These are phyloP conservation scores for Penicillium dipodomyicola DNA, from an alignment of 495 filamentous ascomycete species.

Conservation along the genomic window DNA sequence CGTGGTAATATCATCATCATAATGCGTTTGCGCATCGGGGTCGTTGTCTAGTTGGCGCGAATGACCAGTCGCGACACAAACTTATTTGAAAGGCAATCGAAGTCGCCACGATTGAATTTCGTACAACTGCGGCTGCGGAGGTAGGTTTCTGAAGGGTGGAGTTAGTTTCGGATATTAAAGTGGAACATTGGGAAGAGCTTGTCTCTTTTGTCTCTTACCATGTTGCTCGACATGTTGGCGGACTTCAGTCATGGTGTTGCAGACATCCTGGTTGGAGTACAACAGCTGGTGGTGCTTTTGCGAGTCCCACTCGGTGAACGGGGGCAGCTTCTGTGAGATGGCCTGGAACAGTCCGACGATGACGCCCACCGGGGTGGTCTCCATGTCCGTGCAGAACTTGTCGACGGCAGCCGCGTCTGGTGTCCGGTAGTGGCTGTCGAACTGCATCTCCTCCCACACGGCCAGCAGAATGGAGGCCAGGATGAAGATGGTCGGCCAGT, in stretches of 20 bases:
- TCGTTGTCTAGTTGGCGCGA: conserved; percentile 70
- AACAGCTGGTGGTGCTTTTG: conserved; percentile 80
- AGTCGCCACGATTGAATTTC: conserved; percentile 84
- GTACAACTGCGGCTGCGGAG: conserved; percentile 55
- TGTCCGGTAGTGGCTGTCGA: conserved; percentile 89
- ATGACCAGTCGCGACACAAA: conserved; percentile 92
- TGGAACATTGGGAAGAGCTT: not conserved
- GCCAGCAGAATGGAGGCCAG: conserved; percentile 83
- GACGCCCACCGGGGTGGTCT: conserved; percentile 87
- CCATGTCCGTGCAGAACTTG: conserved; percentile 94
- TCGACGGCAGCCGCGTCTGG: conserved; percentile 76
- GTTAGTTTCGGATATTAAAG: conserved; percentile 23
- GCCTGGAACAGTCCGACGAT: conserved; percentile 93
- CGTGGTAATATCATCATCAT: conserved; percentile 35
- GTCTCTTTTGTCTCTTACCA: conserved; percentile 60
- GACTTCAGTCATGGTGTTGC: conserved; percentile 92
- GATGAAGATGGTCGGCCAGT: conserved; percentile 98
- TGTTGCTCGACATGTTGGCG: conserved; percentile 83
- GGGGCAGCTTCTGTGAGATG: conserved; percentile 89
- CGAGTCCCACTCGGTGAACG: conserved; percentile 88
- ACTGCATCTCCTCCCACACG: conserved; percentile 97
- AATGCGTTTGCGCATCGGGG: conserved; percentile 43
- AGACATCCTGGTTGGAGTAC: conserved; percentile 83
- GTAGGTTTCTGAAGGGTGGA: conserved; percentile 52
- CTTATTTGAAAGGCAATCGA: conserved; percentile 92